Base-by-base conservation (phyloP, 2,329 filamentous ascomycete genomes). In the Boeremia exigua region DNA sequence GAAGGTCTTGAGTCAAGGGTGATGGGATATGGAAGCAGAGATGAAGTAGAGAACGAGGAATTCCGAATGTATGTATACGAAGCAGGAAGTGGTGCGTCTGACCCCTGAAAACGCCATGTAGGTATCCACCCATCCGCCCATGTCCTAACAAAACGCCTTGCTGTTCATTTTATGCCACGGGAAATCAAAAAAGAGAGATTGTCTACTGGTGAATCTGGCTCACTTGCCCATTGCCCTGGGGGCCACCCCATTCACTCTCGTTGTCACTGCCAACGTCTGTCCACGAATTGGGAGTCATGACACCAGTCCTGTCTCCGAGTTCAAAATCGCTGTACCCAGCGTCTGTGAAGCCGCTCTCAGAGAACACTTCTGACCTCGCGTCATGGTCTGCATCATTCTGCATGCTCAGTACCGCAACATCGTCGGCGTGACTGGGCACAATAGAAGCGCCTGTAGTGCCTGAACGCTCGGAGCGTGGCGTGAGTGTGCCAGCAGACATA, bases 221-320 rank as follows among this genome's bases (percentile, higher is more conserved):
- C 15, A 69, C 67, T 32, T 71, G 65, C 0, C 71, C 71, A 19
- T 65, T 62, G 12, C 54, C 54, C 27, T 52, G 44, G 32, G 42
- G 47, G 27, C 69, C 71, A 32, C 68, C 74, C 64, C 67, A 74
- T 46, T 77, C 75, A 33, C 75, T 77, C 54, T 72, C 74, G 38
- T 71, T 69, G 42, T 77, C 75, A 53, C 73, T 76, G 2, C 73
- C 75, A 9, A 78, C 69, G 52, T 78, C 75, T 34, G 73, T 75
- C 75, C 75, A 78, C 23, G 68, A 72, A 12, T 59, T 69, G 9
- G 75, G 75, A 6, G 75, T 77, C 67, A 71, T 68, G 14, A 71
- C 62, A 14, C 75, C 75, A 0, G 66, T 51, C n/a, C 60, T 42
- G 17, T 66, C 62, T 0, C 56, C 62, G 12, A 62, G 45, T 12